Base-by-base conservation (phyloP, 306 rosid species). In the Styphnolobium japonicum region DNA sequence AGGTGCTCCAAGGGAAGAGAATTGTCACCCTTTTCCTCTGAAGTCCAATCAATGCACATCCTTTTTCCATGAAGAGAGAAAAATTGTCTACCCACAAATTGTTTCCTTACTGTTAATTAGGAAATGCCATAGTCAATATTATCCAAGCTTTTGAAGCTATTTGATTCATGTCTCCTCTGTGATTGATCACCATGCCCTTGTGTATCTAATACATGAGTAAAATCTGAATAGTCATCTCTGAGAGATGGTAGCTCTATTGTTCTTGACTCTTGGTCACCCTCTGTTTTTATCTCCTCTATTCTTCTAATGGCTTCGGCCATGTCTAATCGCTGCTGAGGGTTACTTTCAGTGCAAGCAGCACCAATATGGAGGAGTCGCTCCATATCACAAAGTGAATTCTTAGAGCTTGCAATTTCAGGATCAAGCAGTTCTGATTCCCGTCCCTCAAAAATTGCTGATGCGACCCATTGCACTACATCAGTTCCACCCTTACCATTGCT, bases 381-480 rank as follows among this genome's bases (percentile, higher is more conserved):
- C 93, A 92, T 92, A 65, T 90, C 89, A 22, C 45, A 74, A 11
- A 53, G 21, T 9, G 79, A 76, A n/a, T 67, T 56, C 12, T 12
- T 70, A 7, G 67, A 60, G 43, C 29, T 78, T 56, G 83, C 53
- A 33, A 94, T 90, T 40, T 87, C 88, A 3, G 91, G 94, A 76
- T 94, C 98, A 71, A 94, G 73, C 36, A 92, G 45, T 52, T 92
- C 97, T 5, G 62, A 9, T 78, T 86, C 91, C 75, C 87, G 82
- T n/a, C 88, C 86, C 58, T 90, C 97, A 2, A 82, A 71, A 42
- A 91, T 74, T 3, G 92, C 91, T 0, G 89, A 83, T 5, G 79
- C 14, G 37, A 88, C 93, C 94, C 94, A 91, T 40, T 85, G 86
- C 19, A 89, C 94, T 19, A 90, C 66, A 65, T 94, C 98, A 8